phyloP scores from a whole-genome alignment of 73 alveolate species.

The Strombidium stylifer region DNA sequence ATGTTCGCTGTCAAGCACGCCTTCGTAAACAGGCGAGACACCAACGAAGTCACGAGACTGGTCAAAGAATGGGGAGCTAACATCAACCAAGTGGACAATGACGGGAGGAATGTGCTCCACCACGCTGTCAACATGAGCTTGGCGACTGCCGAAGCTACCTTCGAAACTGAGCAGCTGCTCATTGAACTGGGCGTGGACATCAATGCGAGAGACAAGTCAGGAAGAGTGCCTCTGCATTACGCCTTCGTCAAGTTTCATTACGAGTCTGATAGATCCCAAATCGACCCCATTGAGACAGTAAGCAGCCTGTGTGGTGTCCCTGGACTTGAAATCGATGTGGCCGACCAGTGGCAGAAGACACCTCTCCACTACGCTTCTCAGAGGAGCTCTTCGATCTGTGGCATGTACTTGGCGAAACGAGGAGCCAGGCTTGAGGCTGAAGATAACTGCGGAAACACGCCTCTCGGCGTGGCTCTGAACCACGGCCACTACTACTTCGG shows the following conservation, averaged over 20 bases:
- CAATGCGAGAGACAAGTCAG: constrained; percentile 48
- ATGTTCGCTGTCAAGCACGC: constrained; percentile 46
- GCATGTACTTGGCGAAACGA: constrained; percentile 31
- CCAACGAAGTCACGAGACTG: constrained; percentile 23
- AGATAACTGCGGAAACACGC: constrained; percentile 58
- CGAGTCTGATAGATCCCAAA: constrained; percentile 18
- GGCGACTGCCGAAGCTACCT: constrained; percentile 78
- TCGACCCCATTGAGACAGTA: constrained; percentile 80
- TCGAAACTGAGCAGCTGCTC: constrained; percentile 64
- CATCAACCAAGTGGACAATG: constrained; percentile 52
- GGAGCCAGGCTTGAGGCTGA: constrained; percentile 13
- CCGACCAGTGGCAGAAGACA: constrained; percentile 62
- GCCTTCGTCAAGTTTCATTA: constrained; percentile 64
- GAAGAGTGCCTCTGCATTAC: constrained; percentile 75
- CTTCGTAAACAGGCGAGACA: constrained; percentile 35
- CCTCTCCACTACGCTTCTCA: constrained; percentile 79
- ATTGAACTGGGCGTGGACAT: constrained; percentile 60
- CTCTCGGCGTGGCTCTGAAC: constrained; percentile 47
- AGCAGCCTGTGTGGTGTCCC: constrained; percentile 38
- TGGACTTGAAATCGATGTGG: constrained; percentile 46
- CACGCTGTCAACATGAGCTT: constrained; percentile 64
- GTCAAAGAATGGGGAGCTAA: constrained; percentile 50
- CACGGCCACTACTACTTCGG: constrained; percentile 40
- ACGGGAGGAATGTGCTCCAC: constrained; percentile 70
- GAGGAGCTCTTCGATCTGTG: constrained; percentile 71